These are phyloP conservation scores for Xylaria sp. DNA, from an alignment of 2,329 filamentous ascomycete species.

Conservation along the genomic window DNA sequence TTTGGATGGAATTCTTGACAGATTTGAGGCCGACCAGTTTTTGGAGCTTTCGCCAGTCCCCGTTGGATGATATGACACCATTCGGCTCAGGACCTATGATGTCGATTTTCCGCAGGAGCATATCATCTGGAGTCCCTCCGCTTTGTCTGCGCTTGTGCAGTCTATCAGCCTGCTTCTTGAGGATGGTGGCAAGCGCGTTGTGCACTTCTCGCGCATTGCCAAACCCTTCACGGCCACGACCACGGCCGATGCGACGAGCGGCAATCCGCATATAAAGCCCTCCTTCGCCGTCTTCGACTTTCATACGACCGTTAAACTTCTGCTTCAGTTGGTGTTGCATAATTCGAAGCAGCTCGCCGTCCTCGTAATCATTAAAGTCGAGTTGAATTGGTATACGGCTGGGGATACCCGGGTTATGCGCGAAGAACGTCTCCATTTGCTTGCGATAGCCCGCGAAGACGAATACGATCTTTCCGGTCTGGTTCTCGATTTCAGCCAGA, in stretches of 20 bases:
- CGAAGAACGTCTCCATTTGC: slow-evolving; percentile 72
- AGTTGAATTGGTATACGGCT: slow-evolving; percentile 64
- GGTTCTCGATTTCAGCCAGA: slow-evolving; percentile 67
- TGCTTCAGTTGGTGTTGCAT: slow-evolving; percentile 49
- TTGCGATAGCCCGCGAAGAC: slow-evolving; percentile 68
- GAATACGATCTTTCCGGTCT: slow-evolving; percentile 63
- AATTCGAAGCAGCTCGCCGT: slow-evolving; percentile 59
- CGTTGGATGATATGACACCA: slow-evolving; percentile 38
- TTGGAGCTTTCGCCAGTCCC: slow-evolving; percentile 17
- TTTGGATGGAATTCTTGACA: slow-evolving; percentile 34
- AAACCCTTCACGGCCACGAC: slow-evolving; percentile 61
- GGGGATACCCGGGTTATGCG: slow-evolving; percentile 65
- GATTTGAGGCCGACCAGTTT: slow-evolving; percentile 22
- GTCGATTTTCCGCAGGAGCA: slow-evolving; percentile 38
- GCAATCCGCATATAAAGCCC: slow-evolving; percentile 53
- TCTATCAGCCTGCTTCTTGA: slow-evolving; percentile 53
- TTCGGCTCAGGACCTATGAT: slow-evolving; percentile 19
- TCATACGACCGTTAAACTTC: slow-evolving; percentile 52
- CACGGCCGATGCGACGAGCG: slow-evolving; percentile 19
- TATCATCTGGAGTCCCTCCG: slow-evolving; percentile 45
- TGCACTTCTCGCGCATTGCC: slow-evolving; percentile 66
- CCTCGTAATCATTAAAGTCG: slow-evolving; percentile 63
- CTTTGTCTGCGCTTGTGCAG: slow-evolving; percentile 35
- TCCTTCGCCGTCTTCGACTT: slow-evolving; percentile 49
- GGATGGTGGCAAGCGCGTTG: slow-evolving; percentile 52